Evolutionary conservation across 2,329 filamentous ascomycete genomes (phyloP), one percentile per base, ranked within the genome.

Genomic region (Talaromyces sp.): DNA sequence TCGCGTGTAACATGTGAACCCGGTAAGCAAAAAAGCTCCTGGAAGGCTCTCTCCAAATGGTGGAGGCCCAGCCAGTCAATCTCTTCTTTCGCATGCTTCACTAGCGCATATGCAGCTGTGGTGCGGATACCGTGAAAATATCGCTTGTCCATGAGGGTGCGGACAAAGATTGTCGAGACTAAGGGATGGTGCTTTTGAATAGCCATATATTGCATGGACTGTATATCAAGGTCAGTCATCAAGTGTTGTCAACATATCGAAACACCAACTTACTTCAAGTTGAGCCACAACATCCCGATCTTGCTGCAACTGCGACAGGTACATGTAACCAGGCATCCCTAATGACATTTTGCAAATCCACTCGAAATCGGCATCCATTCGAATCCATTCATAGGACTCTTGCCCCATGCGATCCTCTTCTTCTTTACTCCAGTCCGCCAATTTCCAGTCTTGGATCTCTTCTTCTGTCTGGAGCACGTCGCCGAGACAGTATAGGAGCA

Each of bases 341-440:
- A 89, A 79, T 64, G 89, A 88, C 75, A 96, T 90, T 67, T 89
- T 89, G 76, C 90, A 95, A 62, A 97, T 88, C 95, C 95, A 99
- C 74, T 99, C 95, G 68, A 98, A 98, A 76, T 99, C 96, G 16
- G 94, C 93, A 75, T 99, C 95, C 78, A 98, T 90, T 23, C 95
- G 89, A 68, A 99, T 96, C 95, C 96, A 99, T 74, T 99, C 95
- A 70, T 97, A 99, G 0, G 92, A 96, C 73, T 99, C 95, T 66
- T 92, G 87, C 61, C 95, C 92, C 93, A 99, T 98, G 69, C 87
- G 88, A 40, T 89, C 85, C 75, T 98, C 93, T 16, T 94, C 91
- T 60, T 96, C 91, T 63, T 89, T 85, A 55, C 90, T 89, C 93
- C 94, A 99, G 66, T 98, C 94, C 5, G 87, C 85, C 5, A 99